phyloP scores from a whole-genome alignment of 1,284 basidiomycete genomes.

The Leccinum solheimii region DNA sequence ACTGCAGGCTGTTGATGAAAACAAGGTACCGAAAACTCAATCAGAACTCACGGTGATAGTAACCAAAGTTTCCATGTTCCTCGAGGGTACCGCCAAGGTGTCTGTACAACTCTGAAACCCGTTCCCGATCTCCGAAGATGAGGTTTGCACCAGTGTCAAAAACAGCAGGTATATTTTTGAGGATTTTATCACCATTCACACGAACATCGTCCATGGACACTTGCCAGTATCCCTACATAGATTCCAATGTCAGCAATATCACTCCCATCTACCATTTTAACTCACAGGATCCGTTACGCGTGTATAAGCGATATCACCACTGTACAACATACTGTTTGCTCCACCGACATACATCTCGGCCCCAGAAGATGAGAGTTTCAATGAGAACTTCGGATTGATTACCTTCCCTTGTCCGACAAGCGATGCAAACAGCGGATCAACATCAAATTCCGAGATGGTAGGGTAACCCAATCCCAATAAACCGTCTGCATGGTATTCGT shows the following conservation, averaged over 20 bases:
- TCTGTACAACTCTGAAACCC: not conserved
- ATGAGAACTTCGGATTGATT: not conserved
- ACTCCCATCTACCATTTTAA: not conserved
- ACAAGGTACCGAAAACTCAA: not conserved
- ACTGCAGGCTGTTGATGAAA: not conserved
- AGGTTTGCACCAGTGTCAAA: not conserved
- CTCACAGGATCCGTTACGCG: not conserved
- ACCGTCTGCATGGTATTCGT: not conserved
- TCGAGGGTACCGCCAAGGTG: not conserved
- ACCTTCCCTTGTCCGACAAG: not conserved
- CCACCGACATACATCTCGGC: not conserved
- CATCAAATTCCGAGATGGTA: not conserved
- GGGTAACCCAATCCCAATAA: not conserved
- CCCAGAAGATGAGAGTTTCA: not conserved
- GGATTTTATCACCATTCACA: not conserved
- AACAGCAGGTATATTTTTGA: not conserved
- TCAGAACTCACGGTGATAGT: not conserved
- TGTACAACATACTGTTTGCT: not conserved
- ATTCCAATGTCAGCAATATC: not conserved
- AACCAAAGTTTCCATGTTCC: not conserved
- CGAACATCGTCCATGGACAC: not conserved
- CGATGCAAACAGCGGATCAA: not conserved
- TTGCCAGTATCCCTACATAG: not conserved
- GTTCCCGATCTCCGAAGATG: not conserved
- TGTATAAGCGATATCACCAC: not conserved